Evolutionary conservation across 495 filamentous ascomycete species (phyloP).

Genomic region (Mytilinidion resinicola): DNA sequence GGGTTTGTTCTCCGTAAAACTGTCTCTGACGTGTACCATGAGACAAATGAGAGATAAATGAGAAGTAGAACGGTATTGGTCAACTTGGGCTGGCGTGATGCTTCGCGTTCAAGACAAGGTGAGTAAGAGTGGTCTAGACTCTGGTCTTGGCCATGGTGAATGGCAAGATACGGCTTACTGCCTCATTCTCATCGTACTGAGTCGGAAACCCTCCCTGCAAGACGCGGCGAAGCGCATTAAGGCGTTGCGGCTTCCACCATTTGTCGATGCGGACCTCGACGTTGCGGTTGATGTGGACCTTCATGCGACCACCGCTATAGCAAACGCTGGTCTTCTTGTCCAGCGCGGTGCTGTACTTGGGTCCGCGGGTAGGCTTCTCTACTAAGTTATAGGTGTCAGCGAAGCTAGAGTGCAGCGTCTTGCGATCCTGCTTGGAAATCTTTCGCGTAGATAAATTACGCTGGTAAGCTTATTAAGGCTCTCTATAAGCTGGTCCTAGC

Average conservation of each 20-base stretch:
- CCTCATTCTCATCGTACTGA: conserved; percentile 76
- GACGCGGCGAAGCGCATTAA: conserved; percentile 68
- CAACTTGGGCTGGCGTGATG: too few species aligned
- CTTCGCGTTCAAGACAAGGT: too few species aligned
- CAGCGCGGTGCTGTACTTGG: conserved; percentile 64
- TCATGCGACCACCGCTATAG: conserved; percentile 67
- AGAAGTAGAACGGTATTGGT: too few species aligned
- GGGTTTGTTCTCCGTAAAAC: too few species aligned
- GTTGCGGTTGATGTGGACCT: conserved; percentile 64
- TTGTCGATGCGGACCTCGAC: conserved; percentile 74
- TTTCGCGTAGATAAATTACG: conserved; percentile 61
- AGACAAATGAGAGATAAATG: too few species aligned
- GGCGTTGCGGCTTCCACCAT: conserved; percentile 81
- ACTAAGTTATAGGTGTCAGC: conserved; percentile 77
- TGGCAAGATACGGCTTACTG: conserved; percentile 70
- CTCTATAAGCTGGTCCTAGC: conserved; percentile 41
- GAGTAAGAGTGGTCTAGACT: not conserved
- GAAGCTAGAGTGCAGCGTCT: conserved; percentile 70
- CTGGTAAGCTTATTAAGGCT: conserved; percentile 49
- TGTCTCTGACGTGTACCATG: too few species aligned
- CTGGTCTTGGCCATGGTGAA: not conserved
- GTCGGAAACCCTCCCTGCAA: conserved; percentile 72
- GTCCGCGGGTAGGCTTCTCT: conserved; percentile 67
- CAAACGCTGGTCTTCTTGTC: conserved; percentile 62
- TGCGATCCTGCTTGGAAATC: conserved; percentile 73